phyloP scores from a whole-genome alignment of 2,329 filamentous ascomycete genomes.

The Capronia americana region DNA sequence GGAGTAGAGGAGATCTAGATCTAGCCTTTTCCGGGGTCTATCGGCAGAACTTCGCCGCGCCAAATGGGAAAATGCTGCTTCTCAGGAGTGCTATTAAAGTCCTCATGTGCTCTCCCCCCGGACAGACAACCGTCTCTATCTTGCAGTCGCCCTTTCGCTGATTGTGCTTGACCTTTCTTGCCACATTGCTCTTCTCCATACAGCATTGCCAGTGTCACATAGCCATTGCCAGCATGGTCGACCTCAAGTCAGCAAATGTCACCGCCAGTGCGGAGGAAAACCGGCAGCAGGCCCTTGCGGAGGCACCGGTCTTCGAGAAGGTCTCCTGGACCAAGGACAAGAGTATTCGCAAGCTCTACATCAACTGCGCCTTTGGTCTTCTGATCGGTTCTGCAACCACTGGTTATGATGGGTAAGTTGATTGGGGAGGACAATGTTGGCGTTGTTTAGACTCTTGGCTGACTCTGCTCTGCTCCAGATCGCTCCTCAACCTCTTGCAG shows the following conservation, averaged over 20 bases:
- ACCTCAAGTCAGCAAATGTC: slow-evolving; percentile 22
- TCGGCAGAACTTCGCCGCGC: too few species aligned
- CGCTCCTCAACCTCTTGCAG: slow-evolving; percentile 23
- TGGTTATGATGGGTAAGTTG: slow-evolving; percentile 62
- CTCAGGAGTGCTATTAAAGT: too few species aligned
- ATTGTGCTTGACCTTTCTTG: slow-evolving; percentile 19
- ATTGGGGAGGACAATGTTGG: slow-evolving; percentile 10
- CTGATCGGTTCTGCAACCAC: slow-evolving; percentile 61
- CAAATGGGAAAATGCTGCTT: too few species aligned
- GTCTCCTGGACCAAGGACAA: slow-evolving; percentile 64
- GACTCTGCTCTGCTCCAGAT: slow-evolving; percentile 22
- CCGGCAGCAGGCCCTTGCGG: slow-evolving; percentile 46
- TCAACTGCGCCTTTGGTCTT: slow-evolving; percentile 53
- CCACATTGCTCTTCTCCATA: slow-evolving; percentile 23
- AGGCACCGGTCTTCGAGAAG: slow-evolving; percentile 59
- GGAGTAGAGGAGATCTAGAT: too few species aligned
- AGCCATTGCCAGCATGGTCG: slow-evolving; percentile 24
- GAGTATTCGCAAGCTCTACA: slow-evolving; percentile 63
- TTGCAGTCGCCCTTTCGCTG: slow-evolving; percentile 21
- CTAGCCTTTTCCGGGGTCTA: too few species aligned
- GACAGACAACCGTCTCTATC: slow-evolving; percentile 12
- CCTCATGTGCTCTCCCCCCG: slow-evolving; percentile 17
- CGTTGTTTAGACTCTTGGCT: slow-evolving; percentile 8
- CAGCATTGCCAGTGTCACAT: slow-evolving; percentile 23
- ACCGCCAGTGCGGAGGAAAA: slow-evolving; percentile 19